Evolutionary conservation across 202 grass and related monocot genomes (phyloP).

Genomic region (Digitaria exilis): DNA sequence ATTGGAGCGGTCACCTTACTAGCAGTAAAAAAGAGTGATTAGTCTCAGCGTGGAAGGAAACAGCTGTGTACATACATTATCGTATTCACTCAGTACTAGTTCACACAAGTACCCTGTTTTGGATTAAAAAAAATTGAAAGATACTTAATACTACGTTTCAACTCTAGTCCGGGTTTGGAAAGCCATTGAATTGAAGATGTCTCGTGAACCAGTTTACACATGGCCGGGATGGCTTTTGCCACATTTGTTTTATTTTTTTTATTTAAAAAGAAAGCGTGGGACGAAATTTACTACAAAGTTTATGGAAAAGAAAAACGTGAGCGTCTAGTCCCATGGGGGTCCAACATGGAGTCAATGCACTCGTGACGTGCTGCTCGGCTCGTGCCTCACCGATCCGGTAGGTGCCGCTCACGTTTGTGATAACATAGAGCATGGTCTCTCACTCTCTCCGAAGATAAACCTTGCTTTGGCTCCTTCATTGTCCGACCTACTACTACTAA

Average conservation of each 20-base stretch:
- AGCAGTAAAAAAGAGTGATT: no score
- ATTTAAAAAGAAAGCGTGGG: not conserved
- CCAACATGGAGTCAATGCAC: not conserved
- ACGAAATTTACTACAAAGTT: no score
- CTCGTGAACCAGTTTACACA: not conserved
- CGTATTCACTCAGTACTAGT: no score
- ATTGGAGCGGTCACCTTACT: no score
- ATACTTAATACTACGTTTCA: no score
- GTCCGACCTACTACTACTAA: not conserved
- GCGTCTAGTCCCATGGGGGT: not conserved
- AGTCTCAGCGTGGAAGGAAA: no score
- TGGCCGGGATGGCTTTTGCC: not conserved
- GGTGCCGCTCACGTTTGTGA: conserved; percentile 28
- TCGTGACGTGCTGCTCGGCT: conserved; percentile 9
- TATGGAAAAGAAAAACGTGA: not conserved
- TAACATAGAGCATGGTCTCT: not conserved
- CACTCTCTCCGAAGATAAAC: not conserved
- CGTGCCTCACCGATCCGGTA: not conserved
- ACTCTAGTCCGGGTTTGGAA: no score
- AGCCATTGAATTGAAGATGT: not conserved
- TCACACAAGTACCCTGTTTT: no score
- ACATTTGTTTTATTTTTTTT: no score
- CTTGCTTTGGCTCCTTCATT: not conserved
- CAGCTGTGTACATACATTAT: no score
- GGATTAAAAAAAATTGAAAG: no score